A percentile compares a stretch with the other conserved stretches of the same genome.
phyloP scores from a whole-genome alignment of 2,329 filamentous ascomycete species.

The Beauveria varroae region DNA sequence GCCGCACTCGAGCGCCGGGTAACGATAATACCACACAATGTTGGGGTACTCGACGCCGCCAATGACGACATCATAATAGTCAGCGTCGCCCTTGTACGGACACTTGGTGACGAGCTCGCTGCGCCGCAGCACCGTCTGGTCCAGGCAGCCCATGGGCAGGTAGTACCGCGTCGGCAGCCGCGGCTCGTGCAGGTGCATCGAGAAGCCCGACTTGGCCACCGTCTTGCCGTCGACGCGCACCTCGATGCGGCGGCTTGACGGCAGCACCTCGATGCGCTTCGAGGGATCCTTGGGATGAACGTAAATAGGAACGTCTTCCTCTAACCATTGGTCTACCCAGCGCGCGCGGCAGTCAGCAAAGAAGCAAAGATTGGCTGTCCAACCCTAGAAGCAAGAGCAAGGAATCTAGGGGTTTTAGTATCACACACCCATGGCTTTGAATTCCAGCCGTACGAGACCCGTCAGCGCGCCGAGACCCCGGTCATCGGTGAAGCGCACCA shows the following conservation, averaged over 20 bases:
- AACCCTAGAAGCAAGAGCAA: no score
- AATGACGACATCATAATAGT: constrained; percentile 51
- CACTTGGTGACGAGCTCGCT: constrained; percentile 50
- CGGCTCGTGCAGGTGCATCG: constrained; percentile 54
- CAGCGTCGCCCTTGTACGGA: constrained; percentile 60
- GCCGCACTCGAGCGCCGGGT: constrained; percentile 49
- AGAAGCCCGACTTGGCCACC: constrained; percentile 38
- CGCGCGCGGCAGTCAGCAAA: background rate
- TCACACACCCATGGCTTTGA: constrained; percentile 26
- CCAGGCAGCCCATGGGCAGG: constrained; percentile 43
- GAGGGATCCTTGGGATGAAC: constrained; percentile 62
- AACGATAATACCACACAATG: constrained; percentile 55
- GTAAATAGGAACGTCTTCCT: constrained; percentile 52
- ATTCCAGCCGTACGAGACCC: constrained; percentile 27
- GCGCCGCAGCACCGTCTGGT: constrained; percentile 34
- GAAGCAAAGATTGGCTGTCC: no score
- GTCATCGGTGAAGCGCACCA: constrained; percentile 32
- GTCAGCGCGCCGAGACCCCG: constrained; percentile 26
- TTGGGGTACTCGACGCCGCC: constrained; percentile 38
- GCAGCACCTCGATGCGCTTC: constrained; percentile 55
- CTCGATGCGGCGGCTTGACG: constrained; percentile 44
- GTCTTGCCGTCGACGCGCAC: constrained; percentile 39
- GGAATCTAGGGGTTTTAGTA: no score
- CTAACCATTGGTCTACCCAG: constrained; percentile 32
- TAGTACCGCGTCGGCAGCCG: constrained; percentile 53